phyloP scores from a whole-genome alignment of 2,329 filamentous ascomycete genomes.

The Trichophyton rubrum region DNA sequence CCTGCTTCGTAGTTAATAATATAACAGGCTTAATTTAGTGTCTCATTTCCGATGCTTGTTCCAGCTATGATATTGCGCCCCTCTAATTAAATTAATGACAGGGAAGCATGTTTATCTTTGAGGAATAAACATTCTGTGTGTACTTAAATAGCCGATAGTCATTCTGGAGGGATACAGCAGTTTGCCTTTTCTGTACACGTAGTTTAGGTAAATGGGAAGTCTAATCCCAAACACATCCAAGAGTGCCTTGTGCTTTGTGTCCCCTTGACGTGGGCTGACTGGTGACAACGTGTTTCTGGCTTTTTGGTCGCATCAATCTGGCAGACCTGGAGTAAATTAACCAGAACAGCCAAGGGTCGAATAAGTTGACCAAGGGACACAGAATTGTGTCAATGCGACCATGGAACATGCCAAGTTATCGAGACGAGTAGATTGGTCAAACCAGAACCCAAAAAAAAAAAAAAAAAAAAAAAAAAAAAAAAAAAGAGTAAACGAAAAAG shows the following conservation, averaged over 20 bases:
- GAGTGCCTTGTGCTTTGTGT: neutral
- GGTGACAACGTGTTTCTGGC: neutral
- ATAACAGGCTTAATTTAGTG: neutral
- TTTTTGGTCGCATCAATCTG: too few relatives aligned
- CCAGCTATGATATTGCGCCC: neutral
- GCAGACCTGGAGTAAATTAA: neutral
- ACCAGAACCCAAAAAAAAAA: neutral
- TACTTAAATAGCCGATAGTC: constrained; percentile 1
- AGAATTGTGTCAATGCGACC: neutral
- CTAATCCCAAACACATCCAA: neutral
- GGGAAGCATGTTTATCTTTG: neutral
- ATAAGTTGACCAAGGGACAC: neutral
- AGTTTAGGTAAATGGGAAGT: neutral
- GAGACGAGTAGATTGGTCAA: neutral
- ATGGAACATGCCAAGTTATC: neutral
- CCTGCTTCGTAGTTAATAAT: neutral
- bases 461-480: neutral
- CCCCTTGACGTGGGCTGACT: neutral
- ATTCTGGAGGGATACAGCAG: neutral
- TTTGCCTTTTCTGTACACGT: neutral
- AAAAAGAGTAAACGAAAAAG: neutral
- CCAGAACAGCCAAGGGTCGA: neutral
- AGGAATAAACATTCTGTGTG: neutral
- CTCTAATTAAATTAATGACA: constrained; percentile 3
- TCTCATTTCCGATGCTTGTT: constrained; percentile 4